A percentile compares a stretch with the other conserved stretches of the same genome.
These are phyloP conservation scores for Eucalyptus cloeziana DNA, from an alignment of 345 rosid species.

Conservation along the genomic window DNA sequence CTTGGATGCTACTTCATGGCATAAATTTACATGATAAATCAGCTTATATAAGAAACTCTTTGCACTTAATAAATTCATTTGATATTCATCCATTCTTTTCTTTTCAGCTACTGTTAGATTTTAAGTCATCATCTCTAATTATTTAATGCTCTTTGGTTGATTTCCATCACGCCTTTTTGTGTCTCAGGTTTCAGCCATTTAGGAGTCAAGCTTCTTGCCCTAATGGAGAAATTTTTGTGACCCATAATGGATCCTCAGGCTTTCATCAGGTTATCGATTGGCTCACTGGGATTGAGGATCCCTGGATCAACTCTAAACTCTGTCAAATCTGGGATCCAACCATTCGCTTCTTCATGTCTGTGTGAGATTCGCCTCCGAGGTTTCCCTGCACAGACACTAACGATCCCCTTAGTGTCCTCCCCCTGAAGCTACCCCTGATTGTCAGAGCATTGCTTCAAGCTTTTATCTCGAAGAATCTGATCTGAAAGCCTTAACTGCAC, in stretches of 20 bases:
- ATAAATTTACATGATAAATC: not conserved
- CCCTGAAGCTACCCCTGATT: conserved; percentile 69
- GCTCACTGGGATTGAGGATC: conserved; percentile 75
- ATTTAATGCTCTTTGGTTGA: not conserved
- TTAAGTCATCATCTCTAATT: not conserved
- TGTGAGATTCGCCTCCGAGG: conserved; percentile 88
- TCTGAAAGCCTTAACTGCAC: conserved; percentile 58
- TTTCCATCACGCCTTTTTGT: not conserved
- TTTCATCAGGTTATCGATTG: conserved; percentile 77
- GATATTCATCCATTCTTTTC: not conserved
- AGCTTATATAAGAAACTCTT: not conserved
- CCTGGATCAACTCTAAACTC: conserved; percentile 33
- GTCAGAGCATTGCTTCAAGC: conserved; percentile 62
- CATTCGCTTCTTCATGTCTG: conserved; percentile 40
- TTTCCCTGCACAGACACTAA: conserved; percentile 71
- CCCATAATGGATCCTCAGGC: conserved; percentile 87
- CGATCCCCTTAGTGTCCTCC: conserved; percentile 60
- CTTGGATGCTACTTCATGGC: not conserved
- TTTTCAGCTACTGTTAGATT: not conserved
- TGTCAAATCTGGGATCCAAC: conserved; percentile 28
- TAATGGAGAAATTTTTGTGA: conserved; percentile 46
- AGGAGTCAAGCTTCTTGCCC: not conserved
- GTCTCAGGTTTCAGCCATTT: not conserved
- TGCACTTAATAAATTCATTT: not conserved
- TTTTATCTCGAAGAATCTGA: conserved; percentile 92